Base-by-base conservation (phyloP, 257 asterid species). In the Solanum sitiens region DNA sequence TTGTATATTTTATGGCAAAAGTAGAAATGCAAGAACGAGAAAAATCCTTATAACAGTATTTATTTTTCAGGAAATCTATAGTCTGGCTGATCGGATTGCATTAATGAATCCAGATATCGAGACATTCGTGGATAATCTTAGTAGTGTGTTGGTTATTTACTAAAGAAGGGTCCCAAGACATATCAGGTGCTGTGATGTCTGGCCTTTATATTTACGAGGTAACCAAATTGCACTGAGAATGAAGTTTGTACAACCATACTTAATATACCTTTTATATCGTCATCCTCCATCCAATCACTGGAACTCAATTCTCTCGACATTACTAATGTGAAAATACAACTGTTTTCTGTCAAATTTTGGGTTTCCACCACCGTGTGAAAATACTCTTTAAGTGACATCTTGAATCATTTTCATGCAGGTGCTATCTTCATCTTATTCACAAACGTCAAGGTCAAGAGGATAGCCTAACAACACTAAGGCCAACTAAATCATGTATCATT, bases 81-180 rank as follows among this genome's bases (percentile, higher is more conserved):
- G 95, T 89, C 91, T 97, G 94, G 99, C 98, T 44, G 99, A 97
- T 91, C 90, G 91, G 91, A 93, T 95, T 85, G 87, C 93, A 87
- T 89, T 97, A 83, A 92, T 93, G 89, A 98, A 95, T 88, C 95
- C 99, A 59, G 99, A 95, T 91, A 89, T 97, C 18, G 98, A 97
- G 92, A 91, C 94, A 86, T 91, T 97, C 14, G 93, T 97, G 47
- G 99, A 97, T 56, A 97, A 94, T 87, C 88, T 96, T 76, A 96
- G 94, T 91, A 95, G 91, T 45, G 35, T 33, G 93, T 93, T 33
- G 99, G 99, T 76, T 95, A 94, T 94, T 96, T 96, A 87, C 90
- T 96, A 82, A 96, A 96, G 94, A 95, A 95, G 90, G 99, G 98
- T 77, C 95, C 98, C 53, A 96, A 93, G 93, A 94, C 95, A 56